A percentile compares a stretch with the other conserved stretches of the same genome.
Evolutionary conservation across 106 monocot genomes (phyloP).

Genomic region (Allium cepa): DNA sequence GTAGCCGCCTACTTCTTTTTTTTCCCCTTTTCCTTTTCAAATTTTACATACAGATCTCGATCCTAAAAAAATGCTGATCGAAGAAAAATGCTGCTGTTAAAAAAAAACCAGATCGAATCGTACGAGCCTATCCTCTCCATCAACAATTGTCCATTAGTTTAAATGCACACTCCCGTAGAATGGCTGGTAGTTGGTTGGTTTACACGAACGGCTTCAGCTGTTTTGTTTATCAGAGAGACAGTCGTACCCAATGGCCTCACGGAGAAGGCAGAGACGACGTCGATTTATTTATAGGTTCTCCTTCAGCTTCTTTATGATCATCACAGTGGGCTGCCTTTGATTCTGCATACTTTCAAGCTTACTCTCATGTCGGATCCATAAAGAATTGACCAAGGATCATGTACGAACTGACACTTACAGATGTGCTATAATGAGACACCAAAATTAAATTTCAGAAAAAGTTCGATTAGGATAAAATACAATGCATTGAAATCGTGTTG

Average conservation of each 20-base stretch:
- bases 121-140: too few relatives aligned
- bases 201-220: slow-evolving; percentile 18
- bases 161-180: too few relatives aligned
- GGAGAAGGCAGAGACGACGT: slow-evolving; percentile 10
- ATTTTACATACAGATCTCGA: too few relatives aligned
- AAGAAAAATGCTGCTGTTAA: too few relatives aligned
- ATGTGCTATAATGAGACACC: slow-evolving; percentile 72
- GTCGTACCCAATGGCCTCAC: slow-evolving; percentile 7
- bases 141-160: too few relatives aligned
- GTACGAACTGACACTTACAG: slow-evolving; percentile 81
- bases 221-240: slow-evolving; percentile 2
- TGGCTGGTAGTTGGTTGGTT: slow-evolving; percentile 5
- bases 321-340: slow-evolving; percentile 50
- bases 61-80: too few relatives aligned
- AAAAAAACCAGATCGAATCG: too few relatives aligned
- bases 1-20: too few relatives aligned
- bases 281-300: slow-evolving; percentile 13
- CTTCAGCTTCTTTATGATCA: slow-evolving; percentile 1
- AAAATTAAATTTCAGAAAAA: slow-evolving; percentile 73
- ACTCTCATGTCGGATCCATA: slow-evolving; percentile 83
- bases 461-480: too few relatives aligned
- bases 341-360: slow-evolving; percentile 76
- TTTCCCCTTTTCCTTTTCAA: too few relatives aligned
- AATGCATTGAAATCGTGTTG: too few relatives aligned
- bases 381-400: slow-evolving; percentile 96